These are phyloP conservation scores for Paecilomyces formosus DNA, from an alignment of 2,329 filamentous ascomycete species.

Conservation along the genomic window DNA sequence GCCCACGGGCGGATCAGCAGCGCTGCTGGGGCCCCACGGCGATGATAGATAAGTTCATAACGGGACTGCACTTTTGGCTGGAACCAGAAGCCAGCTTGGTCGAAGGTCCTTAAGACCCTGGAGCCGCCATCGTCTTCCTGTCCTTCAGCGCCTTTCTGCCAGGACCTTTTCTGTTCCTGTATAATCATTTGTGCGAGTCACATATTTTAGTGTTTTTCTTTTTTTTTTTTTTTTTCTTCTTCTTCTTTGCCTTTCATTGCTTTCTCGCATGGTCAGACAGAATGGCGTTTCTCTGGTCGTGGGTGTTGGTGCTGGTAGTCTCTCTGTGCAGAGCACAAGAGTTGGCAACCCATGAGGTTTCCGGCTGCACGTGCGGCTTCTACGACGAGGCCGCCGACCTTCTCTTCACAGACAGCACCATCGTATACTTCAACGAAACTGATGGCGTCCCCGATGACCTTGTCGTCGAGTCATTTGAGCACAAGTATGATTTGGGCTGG, in stretches of 20 bases:
- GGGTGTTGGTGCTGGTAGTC: not conserved
- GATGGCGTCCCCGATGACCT: slow-evolving; percentile 26
- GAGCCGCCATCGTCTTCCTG: not conserved
- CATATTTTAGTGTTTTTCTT: not conserved
- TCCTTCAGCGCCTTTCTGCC: not conserved
- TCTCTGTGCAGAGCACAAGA: not conserved
- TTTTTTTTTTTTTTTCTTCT: not conserved
- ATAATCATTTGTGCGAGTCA: not conserved
- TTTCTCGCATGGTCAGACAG: not conserved
- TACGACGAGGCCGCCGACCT: slow-evolving; percentile 27
- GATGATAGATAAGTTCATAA: not conserved
- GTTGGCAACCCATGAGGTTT: not conserved
- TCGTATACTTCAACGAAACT: slow-evolving; percentile 47
- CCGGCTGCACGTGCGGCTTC: slow-evolving; percentile 40
- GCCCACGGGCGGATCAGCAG: not conserved
- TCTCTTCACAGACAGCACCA: slow-evolving; percentile 41
- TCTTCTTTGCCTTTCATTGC: not conserved
- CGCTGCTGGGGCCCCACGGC: not conserved
- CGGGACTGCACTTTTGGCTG: not conserved
- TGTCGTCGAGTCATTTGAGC: slow-evolving; percentile 31
- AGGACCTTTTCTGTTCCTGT: not conserved
- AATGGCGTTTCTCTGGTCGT: not conserved
- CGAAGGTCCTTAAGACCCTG: not conserved
- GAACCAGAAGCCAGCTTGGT: not conserved
- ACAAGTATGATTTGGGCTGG: slow-evolving; percentile 42